Conservation (phyloP, 2,329 filamentous ascomycete species). For the Cordyceps sp. region DNA sequence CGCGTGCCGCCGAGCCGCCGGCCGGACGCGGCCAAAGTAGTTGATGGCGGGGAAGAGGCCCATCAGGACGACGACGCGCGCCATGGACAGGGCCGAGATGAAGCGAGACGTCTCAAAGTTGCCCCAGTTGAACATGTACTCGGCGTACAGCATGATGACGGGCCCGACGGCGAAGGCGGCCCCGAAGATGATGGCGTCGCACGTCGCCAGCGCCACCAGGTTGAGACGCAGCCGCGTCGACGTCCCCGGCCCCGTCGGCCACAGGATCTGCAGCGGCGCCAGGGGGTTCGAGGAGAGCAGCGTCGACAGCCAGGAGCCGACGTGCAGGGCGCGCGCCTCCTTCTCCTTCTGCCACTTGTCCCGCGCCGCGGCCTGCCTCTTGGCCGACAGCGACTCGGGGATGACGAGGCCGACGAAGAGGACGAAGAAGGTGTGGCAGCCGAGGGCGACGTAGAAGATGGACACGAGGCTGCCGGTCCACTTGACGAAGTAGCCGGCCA, state of each 20-base stretch:
- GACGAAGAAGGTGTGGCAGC: conserved; percentile 58
- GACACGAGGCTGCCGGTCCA: conserved; percentile 57
- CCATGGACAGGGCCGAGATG: conserved; percentile 61
- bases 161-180: conserved; percentile 65
- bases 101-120: conserved; percentile 68
- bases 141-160: conserved; percentile 73
- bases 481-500: conserved; percentile 67
- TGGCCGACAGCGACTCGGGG: conserved; percentile 70
- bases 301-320: conserved; percentile 12
- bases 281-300: conserved; percentile 47
- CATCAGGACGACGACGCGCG: conserved; percentile 61
- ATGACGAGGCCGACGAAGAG: conserved; percentile 52
- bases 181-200: conserved; percentile 71
- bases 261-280: conserved; percentile 61
- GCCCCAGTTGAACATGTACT: conserved; percentile 67
- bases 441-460: conserved; percentile 72
- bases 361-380: conserved; percentile 51
- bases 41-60: conserved; percentile 61
- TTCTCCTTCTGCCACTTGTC: conserved; percentile 43
- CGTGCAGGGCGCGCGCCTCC: conserved; percentile 15
- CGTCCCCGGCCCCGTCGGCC: conserved; percentile 50
- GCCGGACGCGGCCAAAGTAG: conserved; percentile 48
- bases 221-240: conserved; percentile 53
- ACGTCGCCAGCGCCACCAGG: conserved; percentile 60
- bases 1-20: conserved; percentile 24